Conservation (phyloP, 1,284 basidiomycete genomes). For the Ustilago vetiveriae region DNA sequence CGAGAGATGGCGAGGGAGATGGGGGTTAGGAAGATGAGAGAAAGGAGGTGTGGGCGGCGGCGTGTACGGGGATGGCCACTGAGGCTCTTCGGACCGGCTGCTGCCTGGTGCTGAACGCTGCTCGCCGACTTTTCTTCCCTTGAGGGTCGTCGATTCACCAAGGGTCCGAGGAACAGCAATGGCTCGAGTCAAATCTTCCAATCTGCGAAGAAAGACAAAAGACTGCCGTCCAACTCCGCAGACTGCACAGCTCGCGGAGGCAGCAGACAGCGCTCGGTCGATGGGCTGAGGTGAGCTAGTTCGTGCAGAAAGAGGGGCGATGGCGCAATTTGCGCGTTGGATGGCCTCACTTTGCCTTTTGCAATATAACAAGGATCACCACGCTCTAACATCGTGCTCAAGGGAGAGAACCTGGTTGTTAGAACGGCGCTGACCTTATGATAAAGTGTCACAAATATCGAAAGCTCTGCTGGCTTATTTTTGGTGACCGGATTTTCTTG, state of each 20-base stretch:
- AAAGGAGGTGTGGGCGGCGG: too few species aligned
- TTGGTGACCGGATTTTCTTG: too few species aligned
- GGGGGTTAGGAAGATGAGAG: constrained; percentile 7
- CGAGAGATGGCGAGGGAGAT: constrained; percentile 5
- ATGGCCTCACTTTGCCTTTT: not conserved
- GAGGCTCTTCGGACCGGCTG: too few species aligned
- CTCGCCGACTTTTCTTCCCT: too few species aligned
- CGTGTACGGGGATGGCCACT: not conserved
- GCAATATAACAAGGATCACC: not conserved
- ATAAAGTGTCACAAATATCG: too few species aligned
- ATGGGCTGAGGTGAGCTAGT: constrained; percentile 3
- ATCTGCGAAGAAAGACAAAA: constrained; percentile 2
- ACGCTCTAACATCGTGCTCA: not conserved
- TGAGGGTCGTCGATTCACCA: not conserved
- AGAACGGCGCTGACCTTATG: too few species aligned
- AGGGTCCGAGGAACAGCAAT: constrained; percentile 1
- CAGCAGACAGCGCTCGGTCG: not conserved
- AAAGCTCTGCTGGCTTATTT: too few species aligned
- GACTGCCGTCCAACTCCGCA: not conserved
- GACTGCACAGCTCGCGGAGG: not conserved
- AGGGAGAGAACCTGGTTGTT: too few species aligned
- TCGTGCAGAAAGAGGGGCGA: not conserved
- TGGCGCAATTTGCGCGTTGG: not conserved
- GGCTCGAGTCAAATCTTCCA: constrained; percentile 4
- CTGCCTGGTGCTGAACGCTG: too few species aligned